Conservation (phyloP, 495 filamentous ascomycete species). For the Venustampulla echinocandica region DNA sequence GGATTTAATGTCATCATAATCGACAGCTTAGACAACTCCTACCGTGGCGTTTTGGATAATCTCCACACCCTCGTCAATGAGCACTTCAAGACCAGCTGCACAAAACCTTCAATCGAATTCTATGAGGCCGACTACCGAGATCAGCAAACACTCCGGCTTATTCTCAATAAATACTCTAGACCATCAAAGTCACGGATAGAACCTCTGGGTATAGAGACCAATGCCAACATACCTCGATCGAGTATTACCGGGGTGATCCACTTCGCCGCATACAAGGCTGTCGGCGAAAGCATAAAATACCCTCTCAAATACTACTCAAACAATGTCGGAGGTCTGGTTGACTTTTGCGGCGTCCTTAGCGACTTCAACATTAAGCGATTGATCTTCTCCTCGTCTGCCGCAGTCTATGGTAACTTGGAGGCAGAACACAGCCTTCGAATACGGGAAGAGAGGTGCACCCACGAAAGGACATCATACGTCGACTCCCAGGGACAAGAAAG, state of each 20-base stretch:
- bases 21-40: slow-evolving; percentile 56
- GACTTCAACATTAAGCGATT: slow-evolving; percentile 55
- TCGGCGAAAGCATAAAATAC: slow-evolving; percentile 32
- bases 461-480: slow-evolving; percentile 45
- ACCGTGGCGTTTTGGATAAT: slow-evolving; percentile 42
- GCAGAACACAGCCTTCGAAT: slow-evolving; percentile 45
- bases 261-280: slow-evolving; percentile 50
- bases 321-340: slow-evolving; percentile 56
- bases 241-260: slow-evolving; percentile 54
- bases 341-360: slow-evolving; percentile 44
- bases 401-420: slow-evolving; percentile 52
- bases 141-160: slow-evolving; percentile 30
- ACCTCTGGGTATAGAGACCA: no score
- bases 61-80: slow-evolving; percentile 40
- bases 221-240: slow-evolving; percentile 9
- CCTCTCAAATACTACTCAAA: slow-evolving; percentile 58
- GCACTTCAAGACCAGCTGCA: slow-evolving; percentile 31
- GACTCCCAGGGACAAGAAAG: slow-evolving; percentile 23
- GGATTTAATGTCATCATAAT: slow-evolving; percentile 56
- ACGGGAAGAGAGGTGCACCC: slow-evolving; percentile 49
- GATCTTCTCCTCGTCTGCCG: slow-evolving; percentile 56
- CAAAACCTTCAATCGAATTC: slow-evolving; percentile 43
- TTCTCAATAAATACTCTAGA: slow-evolving; percentile 28
- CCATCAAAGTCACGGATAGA: not conserved
- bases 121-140: slow-evolving; percentile 51